Evolutionary conservation across 306 rosid genomes (phyloP).

Genomic region (Pachyrhizus erosus): DNA sequence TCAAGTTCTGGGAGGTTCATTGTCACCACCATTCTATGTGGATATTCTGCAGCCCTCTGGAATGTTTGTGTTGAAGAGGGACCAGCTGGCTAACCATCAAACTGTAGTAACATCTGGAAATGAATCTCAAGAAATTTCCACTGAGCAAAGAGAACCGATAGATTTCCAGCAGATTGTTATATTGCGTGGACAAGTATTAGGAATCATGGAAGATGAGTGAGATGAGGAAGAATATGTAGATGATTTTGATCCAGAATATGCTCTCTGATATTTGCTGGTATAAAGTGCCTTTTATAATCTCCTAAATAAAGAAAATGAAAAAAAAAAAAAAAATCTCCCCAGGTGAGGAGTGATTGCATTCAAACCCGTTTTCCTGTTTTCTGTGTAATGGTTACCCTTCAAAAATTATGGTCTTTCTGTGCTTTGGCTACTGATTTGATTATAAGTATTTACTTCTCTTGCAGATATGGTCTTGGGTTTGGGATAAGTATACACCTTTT

Average conservation of each 20-base stretch:
- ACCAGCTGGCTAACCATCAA: slow-evolving; percentile 39
- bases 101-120: slow-evolving; percentile 42
- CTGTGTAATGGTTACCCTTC: slow-evolving; percentile 25
- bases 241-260: slow-evolving; percentile 59
- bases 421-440: slow-evolving; percentile 33
- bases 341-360: slow-evolving; percentile 20
- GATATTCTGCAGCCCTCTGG: slow-evolving; percentile 68
- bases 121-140: slow-evolving; percentile 19
- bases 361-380: not conserved
- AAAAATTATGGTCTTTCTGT: slow-evolving; percentile 4
- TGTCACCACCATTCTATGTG: slow-evolving; percentile 69
- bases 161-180: slow-evolving; percentile 50
- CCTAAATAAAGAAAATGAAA: slow-evolving; percentile 18
- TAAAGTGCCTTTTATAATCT: slow-evolving; percentile 15
- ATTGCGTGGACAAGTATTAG: slow-evolving; percentile 47
- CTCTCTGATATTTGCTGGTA: slow-evolving; percentile 45
- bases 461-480: slow-evolving; percentile 16
- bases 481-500: not conserved
- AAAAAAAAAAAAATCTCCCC: slow-evolving; percentile 8
- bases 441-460: not conserved
- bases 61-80: slow-evolving; percentile 59
- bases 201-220: slow-evolving; percentile 45
- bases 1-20: slow-evolving; percentile 64
- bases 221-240: slow-evolving; percentile 60
- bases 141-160: slow-evolving; percentile 37